A percentile compares a stretch with the other conserved stretches of the same genome.
phyloP scores from a whole-genome alignment of 176 grass and related monocot genomes.

The Raddia distichophylla region DNA sequence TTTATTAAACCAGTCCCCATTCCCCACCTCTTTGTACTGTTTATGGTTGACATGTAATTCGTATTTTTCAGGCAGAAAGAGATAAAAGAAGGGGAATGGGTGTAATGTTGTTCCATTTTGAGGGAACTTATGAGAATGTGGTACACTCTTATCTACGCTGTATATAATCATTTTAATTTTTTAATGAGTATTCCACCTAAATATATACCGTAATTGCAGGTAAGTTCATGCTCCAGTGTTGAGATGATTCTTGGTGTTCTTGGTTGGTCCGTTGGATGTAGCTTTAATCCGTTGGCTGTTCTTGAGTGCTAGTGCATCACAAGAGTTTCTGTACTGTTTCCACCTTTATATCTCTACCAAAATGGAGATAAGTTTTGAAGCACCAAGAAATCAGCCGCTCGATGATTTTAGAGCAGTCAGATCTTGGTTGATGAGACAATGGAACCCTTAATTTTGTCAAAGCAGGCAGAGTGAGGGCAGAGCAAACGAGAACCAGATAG shows the following conservation, averaged over 20 bases:
- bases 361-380: slow-evolving; percentile 33
- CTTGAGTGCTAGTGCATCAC: slow-evolving; percentile 55
- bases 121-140: slow-evolving; percentile 77
- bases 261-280: slow-evolving; percentile 87
- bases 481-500: slow-evolving; percentile 30
- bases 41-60: slow-evolving; percentile 25
- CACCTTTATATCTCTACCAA: slow-evolving; percentile 19
- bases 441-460: slow-evolving; percentile 27
- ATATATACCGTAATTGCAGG: slow-evolving; percentile 52
- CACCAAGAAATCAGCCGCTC: slow-evolving; percentile 18
- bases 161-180: slow-evolving; percentile 15
- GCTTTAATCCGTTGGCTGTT: slow-evolving; percentile 59
- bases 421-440: slow-evolving; percentile 29
- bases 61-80: slow-evolving; percentile 67
- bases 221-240: slow-evolving; percentile 61
- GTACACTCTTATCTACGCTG: slow-evolving; percentile 47
- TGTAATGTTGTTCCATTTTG: slow-evolving; percentile 81
- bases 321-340: slow-evolving; percentile 6
- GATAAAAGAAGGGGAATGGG: slow-evolving; percentile 77
- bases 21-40: neutral
- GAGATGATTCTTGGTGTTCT: slow-evolving; percentile 78
- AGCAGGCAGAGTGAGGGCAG: slow-evolving; percentile 27
- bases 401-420: slow-evolving; percentile 12
- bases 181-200: slow-evolving; percentile 31
- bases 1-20: neutral